Evolutionary conservation across 2,329 filamentous ascomycete genomes (phyloP), one percentile per base, ranked within the genome.

Genomic region (Leptographium flavum): DNA sequence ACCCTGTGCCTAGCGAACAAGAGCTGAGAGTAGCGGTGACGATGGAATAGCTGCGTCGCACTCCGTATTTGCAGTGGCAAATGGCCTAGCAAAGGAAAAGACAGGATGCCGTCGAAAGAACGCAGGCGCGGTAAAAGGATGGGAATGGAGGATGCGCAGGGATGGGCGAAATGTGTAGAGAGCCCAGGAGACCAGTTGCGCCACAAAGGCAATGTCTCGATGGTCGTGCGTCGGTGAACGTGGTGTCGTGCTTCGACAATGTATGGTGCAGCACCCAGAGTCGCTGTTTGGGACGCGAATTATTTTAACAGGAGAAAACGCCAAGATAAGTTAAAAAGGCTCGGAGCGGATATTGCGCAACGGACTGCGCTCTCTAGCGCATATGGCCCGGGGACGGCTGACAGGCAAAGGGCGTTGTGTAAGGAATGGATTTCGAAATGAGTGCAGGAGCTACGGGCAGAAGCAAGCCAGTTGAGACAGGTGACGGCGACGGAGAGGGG

Each of bases 291-390:
- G 30, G 30, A 19, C 9, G n/a, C 17, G 38, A 27, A 28, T 40
- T 40, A 28, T 30, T 40, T 33, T 13, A 25, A 30, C 19, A 40
- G 27, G 27, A 22, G 38, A 30, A 40, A 31, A 22, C 17, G 17
- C 17, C 10, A 14, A 30, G 38, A 39, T 39, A 27, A 27, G 23
- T 27, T 23, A 23, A 38, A n/a, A 39, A n/a, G 37, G 37, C 37
- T 21, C 25, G 38, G 25, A 40, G 38, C 38, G 38, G 38, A 38
- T 40, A 40, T 30, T 40, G 38, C 38, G 38, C 27, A 30, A 40
- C 38, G n/a, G 25, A 27, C 17, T 9, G 15, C 28, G 38, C n/a
- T 39, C 38, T n/a, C 22, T 39, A 39, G 38, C 38, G 38, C 17
- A 10, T 10, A 7, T 25, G 38, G 38, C 21, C 13, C 38, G 23